Percentiles rank a stretch among this genome's conserved stretches.
phyloP scores from a whole-genome alignment of 805 yeast species.

The Candida ortonii region DNA sequence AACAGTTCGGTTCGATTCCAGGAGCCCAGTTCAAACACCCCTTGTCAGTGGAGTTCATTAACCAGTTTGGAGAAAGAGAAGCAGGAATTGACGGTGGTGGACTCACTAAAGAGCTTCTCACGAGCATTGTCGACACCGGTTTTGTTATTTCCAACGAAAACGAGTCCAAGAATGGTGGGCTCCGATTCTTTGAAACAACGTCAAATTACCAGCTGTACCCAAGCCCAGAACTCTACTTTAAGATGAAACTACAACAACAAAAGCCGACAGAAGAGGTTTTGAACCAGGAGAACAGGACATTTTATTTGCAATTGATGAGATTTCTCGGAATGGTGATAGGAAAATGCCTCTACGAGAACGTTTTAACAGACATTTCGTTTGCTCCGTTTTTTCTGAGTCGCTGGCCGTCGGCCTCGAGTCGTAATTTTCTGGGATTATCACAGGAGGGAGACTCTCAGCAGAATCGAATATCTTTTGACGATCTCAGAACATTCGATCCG shows the following conservation, averaged over 20 bases:
- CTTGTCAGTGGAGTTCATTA: slow-evolving; percentile 63
- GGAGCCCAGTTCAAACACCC: slow-evolving; percentile 58
- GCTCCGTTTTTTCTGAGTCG: slow-evolving; percentile 81
- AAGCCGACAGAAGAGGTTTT: slow-evolving; percentile 27
- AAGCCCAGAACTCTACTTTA: slow-evolving; percentile 45
- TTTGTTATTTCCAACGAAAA: slow-evolving; percentile 43
- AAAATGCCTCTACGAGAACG: slow-evolving; percentile 81
- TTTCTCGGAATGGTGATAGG: slow-evolving; percentile 86
- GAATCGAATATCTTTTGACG: slow-evolving; percentile 68
- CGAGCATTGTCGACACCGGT: slow-evolving; percentile 66
- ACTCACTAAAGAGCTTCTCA: slow-evolving; percentile 83
- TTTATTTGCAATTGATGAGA: slow-evolving; percentile 35
- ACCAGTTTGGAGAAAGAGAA: slow-evolving; percentile 68
- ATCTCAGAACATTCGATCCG: slow-evolving; percentile 65
- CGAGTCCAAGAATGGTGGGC: slow-evolving; percentile 21
- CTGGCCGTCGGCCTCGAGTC: slow-evolving; percentile 38
- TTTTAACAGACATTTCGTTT: slow-evolving; percentile 77
- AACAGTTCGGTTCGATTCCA: slow-evolving; percentile 45
- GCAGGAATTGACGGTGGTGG: slow-evolving; percentile 98
- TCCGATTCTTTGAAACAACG: slow-evolving; percentile 41
- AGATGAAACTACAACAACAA: slow-evolving; percentile 25
- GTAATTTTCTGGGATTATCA: slow-evolving; percentile 18
- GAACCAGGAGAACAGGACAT: slow-evolving; percentile 22
- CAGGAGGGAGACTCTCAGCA: slow-evolving; percentile 25
- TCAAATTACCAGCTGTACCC: slow-evolving; percentile 69